Evolutionary conservation across 176 grass and related monocot species (phyloP), one percentile per base, ranked within the genome.

Genomic region (Panicum miliaceum): DNA sequence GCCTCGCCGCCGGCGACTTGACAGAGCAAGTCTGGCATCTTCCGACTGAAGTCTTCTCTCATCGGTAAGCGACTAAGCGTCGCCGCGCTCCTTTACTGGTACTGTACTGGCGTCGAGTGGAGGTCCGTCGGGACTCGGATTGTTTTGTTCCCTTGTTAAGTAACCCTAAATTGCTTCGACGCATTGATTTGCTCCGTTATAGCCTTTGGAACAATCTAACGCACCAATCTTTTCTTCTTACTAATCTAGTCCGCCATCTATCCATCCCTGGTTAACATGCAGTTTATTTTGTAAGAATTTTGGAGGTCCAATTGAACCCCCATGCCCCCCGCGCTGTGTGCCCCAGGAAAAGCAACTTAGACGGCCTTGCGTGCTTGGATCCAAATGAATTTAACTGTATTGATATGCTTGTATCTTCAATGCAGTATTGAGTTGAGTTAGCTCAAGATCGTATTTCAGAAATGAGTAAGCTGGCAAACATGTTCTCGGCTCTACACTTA

Each of bases 401-500:
- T 25, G 12, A 77, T 23, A 19, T 68, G 25, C 20, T 36, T 54
- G 19, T 16, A 5, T 41, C 45, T 64, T 72, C 16, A 32, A 22
- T 74, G 6, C 34, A 81, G 68, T 52, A 25, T 6, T 46, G 23
- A 12, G 42, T 32, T 41, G 12, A 23, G 34, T 75, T 42, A 62
- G 3, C 12, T 35, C n/a, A 7, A 0, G 1, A 66, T 43, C 26
- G 48, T 81, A 48, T n/a, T n/a, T n/a, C n/a, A n/a, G n/a, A n/a
- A n/a, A 90, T 90, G 91, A 88, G 77, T 58, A 83, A 59, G 64
- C 78, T 86, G 46, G 47, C 64, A 18, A 94, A 90, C 62, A 48
- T 54, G 67, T 94, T 94, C 64, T 86, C 83, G 16, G 45, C 85
- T 73, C 91, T 93, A 41, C n/a, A 12, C 22, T 58, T 94, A 10